A percentile compares a stretch with the other conserved stretches of the same genome.
Evolutionary conservation across 1,284 basidiomycete species (phyloP).

Genomic region (Vanrija humicola): DNA sequence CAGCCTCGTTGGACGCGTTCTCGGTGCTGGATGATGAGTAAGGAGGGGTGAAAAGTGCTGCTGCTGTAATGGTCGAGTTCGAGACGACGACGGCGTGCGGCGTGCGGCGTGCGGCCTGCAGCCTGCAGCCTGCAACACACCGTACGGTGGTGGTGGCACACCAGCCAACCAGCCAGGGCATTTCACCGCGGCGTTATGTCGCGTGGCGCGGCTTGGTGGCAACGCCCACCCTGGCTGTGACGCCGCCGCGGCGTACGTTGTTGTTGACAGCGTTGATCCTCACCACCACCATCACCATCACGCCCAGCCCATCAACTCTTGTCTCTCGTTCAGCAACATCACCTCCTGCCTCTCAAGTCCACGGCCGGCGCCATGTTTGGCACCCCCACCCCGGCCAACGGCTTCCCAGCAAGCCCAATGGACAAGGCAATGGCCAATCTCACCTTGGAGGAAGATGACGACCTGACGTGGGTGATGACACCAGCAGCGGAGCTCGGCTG

Average conservation of each 20-base stretch:
- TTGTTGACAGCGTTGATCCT: background rate
- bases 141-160: too few relatives aligned
- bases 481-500: background rate
- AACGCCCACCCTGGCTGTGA: background rate
- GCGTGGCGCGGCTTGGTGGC: background rate
- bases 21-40: background rate
- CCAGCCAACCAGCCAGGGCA: background rate
- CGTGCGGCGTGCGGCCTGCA: too few relatives aligned
- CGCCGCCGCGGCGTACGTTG: background rate
- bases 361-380: too few relatives aligned
- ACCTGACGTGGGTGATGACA: conserved; percentile 25
- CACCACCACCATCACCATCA: background rate
- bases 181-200: background rate
- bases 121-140: too few relatives aligned
- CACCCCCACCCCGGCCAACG: too few relatives aligned
- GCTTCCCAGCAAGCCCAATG: too few relatives aligned
- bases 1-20: too few relatives aligned
- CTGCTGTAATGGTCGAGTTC: too few relatives aligned
- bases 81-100: too few relatives aligned
- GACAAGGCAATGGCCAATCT: too few relatives aligned
- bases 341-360: too few relatives aligned
- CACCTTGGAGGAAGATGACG: conserved; percentile 27
- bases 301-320: too few relatives aligned
- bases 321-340: background rate
- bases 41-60: background rate